Evolutionary conservation across 805 yeast species (phyloP).

Genomic region (Lachancea dasiensis): DNA sequence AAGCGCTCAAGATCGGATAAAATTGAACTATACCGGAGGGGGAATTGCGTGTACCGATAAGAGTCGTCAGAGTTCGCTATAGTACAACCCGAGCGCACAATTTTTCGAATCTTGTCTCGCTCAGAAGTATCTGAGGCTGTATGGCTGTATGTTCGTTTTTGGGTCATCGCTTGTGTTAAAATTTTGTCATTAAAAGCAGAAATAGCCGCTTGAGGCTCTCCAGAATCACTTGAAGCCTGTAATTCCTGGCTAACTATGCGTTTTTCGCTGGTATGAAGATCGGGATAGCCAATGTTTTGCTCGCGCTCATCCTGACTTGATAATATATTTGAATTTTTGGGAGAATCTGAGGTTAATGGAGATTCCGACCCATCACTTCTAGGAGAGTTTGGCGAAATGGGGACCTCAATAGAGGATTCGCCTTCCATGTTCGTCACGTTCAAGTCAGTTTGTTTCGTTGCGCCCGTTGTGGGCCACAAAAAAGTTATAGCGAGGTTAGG

Average conservation of each 20-base stretch:
- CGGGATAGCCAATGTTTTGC: too few species aligned
- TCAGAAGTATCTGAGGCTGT: neutral
- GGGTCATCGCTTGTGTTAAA: constrained; percentile 6
- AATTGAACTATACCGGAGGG: constrained; percentile 28
- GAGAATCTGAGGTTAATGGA: neutral
- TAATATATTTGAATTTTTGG: too few species aligned
- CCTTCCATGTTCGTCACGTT: neutral
- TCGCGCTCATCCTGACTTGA: too few species aligned
- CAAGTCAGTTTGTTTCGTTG: neutral
- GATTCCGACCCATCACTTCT: neutral
- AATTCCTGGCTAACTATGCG: too few species aligned
- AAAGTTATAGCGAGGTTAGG: neutral
- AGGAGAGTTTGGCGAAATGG: neutral
- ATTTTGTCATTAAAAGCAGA: neutral
- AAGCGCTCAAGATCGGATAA: constrained; percentile 41
- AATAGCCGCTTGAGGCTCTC: too few species aligned
- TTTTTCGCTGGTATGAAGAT: too few species aligned
- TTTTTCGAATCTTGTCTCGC: neutral
- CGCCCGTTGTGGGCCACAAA: constrained; percentile 1
- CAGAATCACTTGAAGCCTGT: too few species aligned
- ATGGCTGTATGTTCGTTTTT: neutral
- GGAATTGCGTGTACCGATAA: constrained; percentile 1
- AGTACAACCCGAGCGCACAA: neutral
- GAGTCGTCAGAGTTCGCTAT: neutral
- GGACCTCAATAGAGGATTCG: neutral